A percentile compares a stretch with the other conserved stretches of the same genome.
Conservation (phyloP, 2,329 filamentous ascomycete species). For the Fusarium tuaranense region DNA sequence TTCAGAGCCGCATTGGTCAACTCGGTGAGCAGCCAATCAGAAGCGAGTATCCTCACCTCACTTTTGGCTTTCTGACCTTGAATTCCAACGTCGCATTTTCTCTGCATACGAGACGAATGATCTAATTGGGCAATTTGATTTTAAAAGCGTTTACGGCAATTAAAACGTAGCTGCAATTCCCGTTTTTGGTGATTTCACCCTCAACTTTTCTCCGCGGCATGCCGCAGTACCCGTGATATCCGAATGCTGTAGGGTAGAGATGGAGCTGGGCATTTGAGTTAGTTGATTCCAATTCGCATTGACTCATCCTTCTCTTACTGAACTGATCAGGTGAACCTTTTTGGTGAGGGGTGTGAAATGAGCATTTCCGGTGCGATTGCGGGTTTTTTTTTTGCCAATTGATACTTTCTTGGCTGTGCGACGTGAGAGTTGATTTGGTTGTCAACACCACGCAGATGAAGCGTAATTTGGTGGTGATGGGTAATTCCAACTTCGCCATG, state of each 20-base stretch:
- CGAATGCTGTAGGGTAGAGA: not conserved
- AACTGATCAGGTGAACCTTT: not conserved
- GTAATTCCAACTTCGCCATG: not conserved
- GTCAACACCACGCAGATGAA: not conserved
- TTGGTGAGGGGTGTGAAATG: not conserved
- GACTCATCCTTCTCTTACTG: not conserved
- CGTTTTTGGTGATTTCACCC: not conserved
- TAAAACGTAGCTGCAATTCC: not conserved
- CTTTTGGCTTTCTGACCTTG: slow-evolving; percentile 1
- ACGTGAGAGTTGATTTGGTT: not conserved
- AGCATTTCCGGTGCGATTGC: not conserved
- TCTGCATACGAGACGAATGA: not conserved
- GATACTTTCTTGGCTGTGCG: not conserved
- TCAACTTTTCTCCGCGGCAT: not conserved
- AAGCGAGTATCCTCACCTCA: not conserved
- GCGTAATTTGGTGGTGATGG: not conserved
- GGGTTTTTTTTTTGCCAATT: not conserved
- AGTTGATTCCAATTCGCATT: not conserved
- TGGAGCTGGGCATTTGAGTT: not conserved
- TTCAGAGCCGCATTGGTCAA: slow-evolving; percentile 1
- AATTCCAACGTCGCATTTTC: slow-evolving; percentile 7
- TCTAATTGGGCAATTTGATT: not conserved
- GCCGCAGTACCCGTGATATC: not conserved
- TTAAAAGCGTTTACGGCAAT: not conserved
- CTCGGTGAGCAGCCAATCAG: slow-evolving; percentile 35